Evolutionary conservation across 495 filamentous ascomycete species (phyloP), one percentile per base, ranked within the genome.

Genomic region (Astrocystis sublimbata): DNA sequence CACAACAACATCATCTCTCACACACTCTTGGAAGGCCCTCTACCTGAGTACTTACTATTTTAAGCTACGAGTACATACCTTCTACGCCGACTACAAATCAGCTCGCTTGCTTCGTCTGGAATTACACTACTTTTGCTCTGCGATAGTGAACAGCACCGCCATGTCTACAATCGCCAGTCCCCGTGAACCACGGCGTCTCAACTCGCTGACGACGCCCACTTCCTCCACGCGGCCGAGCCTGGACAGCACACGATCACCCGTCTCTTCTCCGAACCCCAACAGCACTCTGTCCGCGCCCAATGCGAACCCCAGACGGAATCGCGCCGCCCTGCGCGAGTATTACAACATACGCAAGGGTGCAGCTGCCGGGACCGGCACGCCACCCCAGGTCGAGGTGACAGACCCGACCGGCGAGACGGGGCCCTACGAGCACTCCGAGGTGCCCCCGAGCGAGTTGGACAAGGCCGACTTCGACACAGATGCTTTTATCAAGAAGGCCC

Each of bases 301-400:
- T 38, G 72, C 76, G 54, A 45, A 71, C 33, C 63, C 67, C 45
- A 69, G 60, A 41, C 76, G 73, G 55, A 83, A 79, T 65, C 89
- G 93, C 65, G 83, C 89, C 38, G 94, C 94, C 17, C 84, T 98
- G 15, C 88, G 94, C 60, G 92, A 96, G 66, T 98, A 97, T 79
- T 98, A 98, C 76, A 91, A 91, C 65, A 83, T 98, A 58, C 89
- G 88, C 68, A 79, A 85, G 7, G 65, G 62, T 13, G 33, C 63
- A 2, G 30, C 58, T 23, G 41, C 66, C 42, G 64, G 58, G 12
- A 56, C 41, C 6, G 51, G 40, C 12, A 56, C 68, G 28, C 64
- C 74, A 19, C 77, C 78, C 1, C 71, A 67, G n/a, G 68, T 79
- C 62, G 78, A 76, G 51, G 67, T 78, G 7, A 76, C 77, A n/a